These are phyloP conservation scores for Wolfiporia cocos DNA, from an alignment of 1,284 basidiomycete species.

Conservation along the genomic window DNA sequence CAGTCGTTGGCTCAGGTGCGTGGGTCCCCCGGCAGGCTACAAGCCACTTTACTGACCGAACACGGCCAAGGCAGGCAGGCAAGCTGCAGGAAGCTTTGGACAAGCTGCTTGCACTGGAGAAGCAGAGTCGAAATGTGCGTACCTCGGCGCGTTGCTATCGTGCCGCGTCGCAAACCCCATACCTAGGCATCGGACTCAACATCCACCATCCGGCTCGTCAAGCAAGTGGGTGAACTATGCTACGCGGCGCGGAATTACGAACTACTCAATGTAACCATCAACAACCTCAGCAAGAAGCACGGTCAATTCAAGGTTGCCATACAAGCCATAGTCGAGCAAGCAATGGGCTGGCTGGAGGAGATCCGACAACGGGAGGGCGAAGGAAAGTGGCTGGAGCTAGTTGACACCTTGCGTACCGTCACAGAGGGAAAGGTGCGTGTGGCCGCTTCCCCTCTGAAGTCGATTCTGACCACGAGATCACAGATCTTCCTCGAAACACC, in stretches of 20 bases:
- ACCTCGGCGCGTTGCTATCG: constrained; percentile 3
- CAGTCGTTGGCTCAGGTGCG: constrained; percentile 50
- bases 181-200: constrained; percentile 84
- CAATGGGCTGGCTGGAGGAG: constrained; percentile 76
- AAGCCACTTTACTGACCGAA: constrained; percentile 12
- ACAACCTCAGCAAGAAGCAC: constrained; percentile 88
- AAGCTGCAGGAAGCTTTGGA: constrained; percentile 85
- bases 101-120: constrained; percentile 86
- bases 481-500: constrained; percentile 98
- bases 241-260: constrained; percentile 70
- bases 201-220: constrained; percentile 86
- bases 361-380: constrained; percentile 63
- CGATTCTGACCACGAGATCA: neutral
- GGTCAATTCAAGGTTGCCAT: constrained; percentile 92
- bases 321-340: constrained; percentile 86
- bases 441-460: neutral
- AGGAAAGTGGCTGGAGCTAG: constrained; percentile 80
- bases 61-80: constrained; percentile 45
- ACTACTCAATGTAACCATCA: constrained; percentile 71
- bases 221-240: constrained; percentile 64
- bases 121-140: constrained; percentile 92
- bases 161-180: neutral
- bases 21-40: constrained; percentile 3
- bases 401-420: constrained; percentile 86
- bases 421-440: constrained; percentile 89